Percentiles rank a stretch among this genome's conserved stretches.
Evolutionary conservation across 169 alveolate species (phyloP).

Genomic region (Plasmodium sp.): DNA sequence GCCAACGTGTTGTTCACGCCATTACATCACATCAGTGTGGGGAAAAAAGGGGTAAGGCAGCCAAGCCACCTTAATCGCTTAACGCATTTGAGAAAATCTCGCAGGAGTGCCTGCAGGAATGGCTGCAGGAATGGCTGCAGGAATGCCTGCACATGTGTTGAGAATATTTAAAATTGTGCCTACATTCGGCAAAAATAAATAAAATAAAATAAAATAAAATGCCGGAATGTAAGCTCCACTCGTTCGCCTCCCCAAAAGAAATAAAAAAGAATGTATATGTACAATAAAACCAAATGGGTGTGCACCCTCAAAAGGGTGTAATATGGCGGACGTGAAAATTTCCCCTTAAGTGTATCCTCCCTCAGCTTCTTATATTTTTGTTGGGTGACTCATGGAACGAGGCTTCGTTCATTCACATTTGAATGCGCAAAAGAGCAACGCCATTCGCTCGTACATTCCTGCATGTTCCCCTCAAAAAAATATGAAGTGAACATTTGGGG

Average conservation of each 20-base stretch:
- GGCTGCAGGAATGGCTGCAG: neutral
- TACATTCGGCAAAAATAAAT: neutral
- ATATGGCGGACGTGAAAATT: neutral
- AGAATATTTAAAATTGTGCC: neutral
- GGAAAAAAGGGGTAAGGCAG: neutral
- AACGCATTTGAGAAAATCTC: neutral
- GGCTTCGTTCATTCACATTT: neutral
- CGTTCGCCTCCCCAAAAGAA: neutral
- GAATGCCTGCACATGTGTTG: neutral
- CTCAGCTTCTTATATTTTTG: neutral
- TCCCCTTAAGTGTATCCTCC: neutral
- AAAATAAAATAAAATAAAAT: neutral
- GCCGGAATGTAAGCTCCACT: neutral
- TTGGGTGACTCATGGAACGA: neutral
- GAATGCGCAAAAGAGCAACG: neutral
- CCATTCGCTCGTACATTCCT: neutral
- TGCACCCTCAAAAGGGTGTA: neutral
- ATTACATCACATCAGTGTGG: neutral
- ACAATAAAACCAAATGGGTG: neutral
- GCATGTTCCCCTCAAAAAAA: neutral
- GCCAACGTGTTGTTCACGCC: neutral
- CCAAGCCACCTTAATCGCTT: neutral
- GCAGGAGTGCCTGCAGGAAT: conserved; percentile 3
- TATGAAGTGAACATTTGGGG: neutral
- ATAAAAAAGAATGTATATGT: neutral